Conservation (phyloP, 139 green algal genomes). For the Ettlia oleoabundans region DNA sequence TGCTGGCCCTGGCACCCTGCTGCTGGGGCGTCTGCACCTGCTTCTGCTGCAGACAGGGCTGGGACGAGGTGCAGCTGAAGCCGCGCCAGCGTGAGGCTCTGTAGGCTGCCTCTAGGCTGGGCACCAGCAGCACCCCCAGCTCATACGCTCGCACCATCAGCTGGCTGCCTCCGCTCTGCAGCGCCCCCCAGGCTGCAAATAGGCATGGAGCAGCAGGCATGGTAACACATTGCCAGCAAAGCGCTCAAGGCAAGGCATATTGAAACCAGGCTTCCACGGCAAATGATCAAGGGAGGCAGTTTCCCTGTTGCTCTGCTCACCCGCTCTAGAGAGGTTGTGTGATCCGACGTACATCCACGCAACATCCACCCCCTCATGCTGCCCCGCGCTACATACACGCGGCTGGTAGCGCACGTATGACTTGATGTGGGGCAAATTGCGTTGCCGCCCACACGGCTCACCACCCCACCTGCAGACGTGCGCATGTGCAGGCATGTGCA, state of each 20-base stretch:
- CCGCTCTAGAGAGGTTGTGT: constrained; percentile 86
- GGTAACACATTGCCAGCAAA: no score
- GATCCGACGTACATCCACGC: constrained; percentile 71
- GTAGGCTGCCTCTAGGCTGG: constrained; percentile 60
- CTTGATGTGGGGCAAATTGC: constrained; percentile 89
- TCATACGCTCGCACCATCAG: constrained; percentile 76
- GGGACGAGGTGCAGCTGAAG: constrained; percentile 31
- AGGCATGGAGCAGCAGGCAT: no score
- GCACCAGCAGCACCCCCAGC: constrained; percentile 77
- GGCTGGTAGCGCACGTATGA: constrained; percentile 58
- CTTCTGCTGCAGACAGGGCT: neutral
- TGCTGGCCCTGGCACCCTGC: neutral
- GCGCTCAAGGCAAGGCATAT: no score
- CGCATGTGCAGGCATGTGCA: no score
- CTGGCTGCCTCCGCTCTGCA: constrained; percentile 69
- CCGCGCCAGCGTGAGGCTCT: constrained; percentile 26
- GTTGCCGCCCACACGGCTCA: constrained; percentile 52
- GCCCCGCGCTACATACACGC: no score
- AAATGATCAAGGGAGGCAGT: no score
- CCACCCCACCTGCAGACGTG: constrained; percentile 73
- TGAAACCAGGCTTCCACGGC: no score
- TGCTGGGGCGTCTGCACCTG: neutral
- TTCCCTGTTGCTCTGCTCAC: no score
- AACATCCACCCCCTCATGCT: constrained; percentile 46
- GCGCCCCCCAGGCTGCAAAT: constrained; percentile 83